Percentiles rank a stretch among this genome's conserved stretches.
Evolutionary conservation across 108 stramenopile genomes (phyloP).

Genomic region (Cyclotella atomus): DNA sequence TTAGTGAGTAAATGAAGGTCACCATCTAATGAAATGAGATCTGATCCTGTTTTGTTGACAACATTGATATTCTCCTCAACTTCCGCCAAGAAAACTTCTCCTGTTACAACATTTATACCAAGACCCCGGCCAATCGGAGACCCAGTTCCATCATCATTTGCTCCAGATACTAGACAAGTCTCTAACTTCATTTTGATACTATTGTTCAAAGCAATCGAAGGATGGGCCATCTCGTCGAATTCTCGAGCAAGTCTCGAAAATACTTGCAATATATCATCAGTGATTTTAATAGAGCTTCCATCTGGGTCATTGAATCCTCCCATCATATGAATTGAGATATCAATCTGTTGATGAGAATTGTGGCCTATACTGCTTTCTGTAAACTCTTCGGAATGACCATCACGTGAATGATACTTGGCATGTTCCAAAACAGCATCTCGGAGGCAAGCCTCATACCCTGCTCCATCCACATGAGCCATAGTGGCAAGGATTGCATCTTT

Average conservation of each 20-base stretch:
- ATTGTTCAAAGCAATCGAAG: background rate
- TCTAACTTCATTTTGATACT: conserved; percentile 62
- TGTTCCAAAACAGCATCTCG: conserved; percentile 69
- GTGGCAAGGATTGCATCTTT: conserved; percentile 43
- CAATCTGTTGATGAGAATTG: conserved; percentile 17
- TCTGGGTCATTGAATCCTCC: conserved; percentile 80
- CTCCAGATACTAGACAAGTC: conserved; percentile 65
- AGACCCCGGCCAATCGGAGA: conserved; percentile 80
- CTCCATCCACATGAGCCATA: conserved; percentile 74
- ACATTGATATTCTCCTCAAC: conserved; percentile 24
- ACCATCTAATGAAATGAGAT: conserved; percentile 4
- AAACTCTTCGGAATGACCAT: background rate
- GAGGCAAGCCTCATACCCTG: conserved; percentile 63
- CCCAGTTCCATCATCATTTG: conserved; percentile 58
- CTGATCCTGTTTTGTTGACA: conserved; percentile 4
- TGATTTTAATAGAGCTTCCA: conserved; percentile 51
- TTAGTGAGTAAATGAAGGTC: conserved; percentile 3
- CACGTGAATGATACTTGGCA: conserved; percentile 48
- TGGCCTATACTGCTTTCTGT: too few species aligned
- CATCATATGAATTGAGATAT: conserved; percentile 78
- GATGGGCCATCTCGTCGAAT: conserved; percentile 3
- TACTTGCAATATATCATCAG: conserved; percentile 58
- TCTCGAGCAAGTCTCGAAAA: conserved; percentile 62
- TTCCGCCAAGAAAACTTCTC: conserved; percentile 67
- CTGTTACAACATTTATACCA: conserved; percentile 56